Percentiles rank a stretch among this genome's conserved stretches.
phyloP scores from a whole-genome alignment of 2,329 filamentous ascomycete species.

The Aspergillus arachidicola region DNA sequence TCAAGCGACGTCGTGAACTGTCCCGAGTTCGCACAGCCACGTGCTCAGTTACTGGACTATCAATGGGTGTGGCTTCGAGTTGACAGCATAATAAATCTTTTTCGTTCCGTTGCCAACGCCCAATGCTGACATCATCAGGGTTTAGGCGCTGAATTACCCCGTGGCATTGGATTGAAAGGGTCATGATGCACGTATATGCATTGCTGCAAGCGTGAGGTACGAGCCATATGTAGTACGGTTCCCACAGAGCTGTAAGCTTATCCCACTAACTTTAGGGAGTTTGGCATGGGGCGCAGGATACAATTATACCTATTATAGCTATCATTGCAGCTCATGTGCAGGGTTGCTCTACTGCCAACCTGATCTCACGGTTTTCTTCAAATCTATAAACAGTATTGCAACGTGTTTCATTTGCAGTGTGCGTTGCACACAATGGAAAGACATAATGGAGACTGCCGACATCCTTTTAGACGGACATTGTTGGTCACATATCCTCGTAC shows the following conservation, averaged over 20 bases:
- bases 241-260: background rate
- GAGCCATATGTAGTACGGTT: background rate
- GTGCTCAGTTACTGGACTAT: background rate
- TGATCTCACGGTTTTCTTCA: no score
- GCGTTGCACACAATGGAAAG: background rate
- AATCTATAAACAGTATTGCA: background rate
- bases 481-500: background rate
- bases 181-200: background rate
- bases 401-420: background rate
- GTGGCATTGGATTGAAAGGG: background rate
- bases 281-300: background rate
- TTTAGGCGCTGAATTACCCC: background rate
- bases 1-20: background rate
- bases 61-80: background rate
- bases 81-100: background rate
- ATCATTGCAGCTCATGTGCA: background rate
- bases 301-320: no score
- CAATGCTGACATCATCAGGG: background rate
- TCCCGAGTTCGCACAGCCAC: background rate
- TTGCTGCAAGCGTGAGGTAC: background rate
- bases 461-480: background rate
- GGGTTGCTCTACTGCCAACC: no score
- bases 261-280: background rate
- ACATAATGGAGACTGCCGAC: background rate
- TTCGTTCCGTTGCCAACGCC: background rate